Evolutionary conservation across 163 green algal species (phyloP).

Genomic region (Chloromonas sp.): DNA sequence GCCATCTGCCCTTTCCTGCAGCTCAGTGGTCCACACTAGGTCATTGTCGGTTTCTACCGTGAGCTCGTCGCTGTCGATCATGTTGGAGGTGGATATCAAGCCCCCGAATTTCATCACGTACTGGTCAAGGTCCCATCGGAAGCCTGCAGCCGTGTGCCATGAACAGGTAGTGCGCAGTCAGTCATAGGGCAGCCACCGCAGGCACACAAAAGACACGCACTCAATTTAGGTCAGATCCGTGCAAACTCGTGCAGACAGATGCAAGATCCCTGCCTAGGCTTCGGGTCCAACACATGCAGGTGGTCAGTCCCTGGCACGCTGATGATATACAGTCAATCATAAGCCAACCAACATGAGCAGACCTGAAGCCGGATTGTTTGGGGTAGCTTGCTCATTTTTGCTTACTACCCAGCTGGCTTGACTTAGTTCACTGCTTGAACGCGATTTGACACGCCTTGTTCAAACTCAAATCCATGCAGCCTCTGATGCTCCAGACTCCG

Average conservation of each 20-base stretch:
- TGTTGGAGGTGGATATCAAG: slow-evolving; percentile 80
- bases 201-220: background rate
- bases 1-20: background rate
- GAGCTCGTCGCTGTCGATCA: slow-evolving; percentile 24
- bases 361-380: no score
- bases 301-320: background rate
- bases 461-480: no score
- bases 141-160: background rate
- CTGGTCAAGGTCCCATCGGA: slow-evolving; percentile 69
- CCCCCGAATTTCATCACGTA: slow-evolving; percentile 56
- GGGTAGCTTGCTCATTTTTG: no score
- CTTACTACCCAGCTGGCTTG: no score
- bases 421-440: no score
- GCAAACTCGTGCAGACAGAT: background rate
- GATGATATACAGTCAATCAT: background rate
- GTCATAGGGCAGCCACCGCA: background rate
- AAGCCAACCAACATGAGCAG: no score
- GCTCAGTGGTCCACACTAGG: background rate
- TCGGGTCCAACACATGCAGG: background rate
- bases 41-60: background rate
- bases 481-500: no score
- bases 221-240: background rate
- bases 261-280: background rate
- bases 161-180: no score
- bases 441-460: no score